Percentiles rank a stretch among this genome's conserved stretches.
phyloP scores from a whole-genome alignment of 2,329 filamentous ascomycete species.

The Diaporthe sp. region DNA sequence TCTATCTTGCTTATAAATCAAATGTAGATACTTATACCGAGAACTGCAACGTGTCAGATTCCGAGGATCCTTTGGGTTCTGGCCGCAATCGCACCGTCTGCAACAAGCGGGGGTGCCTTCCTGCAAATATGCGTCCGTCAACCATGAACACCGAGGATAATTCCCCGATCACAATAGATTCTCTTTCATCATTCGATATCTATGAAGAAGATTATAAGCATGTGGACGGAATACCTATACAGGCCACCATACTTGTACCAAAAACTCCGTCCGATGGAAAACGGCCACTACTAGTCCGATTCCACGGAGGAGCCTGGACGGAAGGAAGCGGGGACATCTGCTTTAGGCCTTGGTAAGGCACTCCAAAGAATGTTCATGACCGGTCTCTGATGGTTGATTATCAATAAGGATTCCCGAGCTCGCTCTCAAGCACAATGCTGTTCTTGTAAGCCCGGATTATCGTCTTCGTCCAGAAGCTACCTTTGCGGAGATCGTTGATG shows the following conservation, averaged over 20 bases:
- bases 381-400: background rate
- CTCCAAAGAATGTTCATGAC: background rate
- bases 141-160: background rate
- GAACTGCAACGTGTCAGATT: background rate
- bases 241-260: background rate
- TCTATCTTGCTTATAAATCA: background rate
- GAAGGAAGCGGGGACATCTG: background rate
- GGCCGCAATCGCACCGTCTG: background rate
- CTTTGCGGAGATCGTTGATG: background rate
- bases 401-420: background rate
- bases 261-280: background rate
- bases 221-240: background rate
- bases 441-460: conserved; percentile 1
- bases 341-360: background rate
- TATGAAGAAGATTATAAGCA: background rate
- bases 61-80: background rate
- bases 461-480: background rate
- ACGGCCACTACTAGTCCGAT: background rate
- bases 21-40: background rate
- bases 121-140: background rate
- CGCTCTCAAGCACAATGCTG: background rate
- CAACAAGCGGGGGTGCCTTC: no score
- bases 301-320: background rate
- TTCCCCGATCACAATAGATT: background rate
- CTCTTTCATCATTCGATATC: background rate